Percentiles rank a stretch among this genome's conserved stretches.
These are phyloP conservation scores for Populus ilicifolia DNA, from an alignment of 345 rosid species.

Conservation along the genomic window DNA sequence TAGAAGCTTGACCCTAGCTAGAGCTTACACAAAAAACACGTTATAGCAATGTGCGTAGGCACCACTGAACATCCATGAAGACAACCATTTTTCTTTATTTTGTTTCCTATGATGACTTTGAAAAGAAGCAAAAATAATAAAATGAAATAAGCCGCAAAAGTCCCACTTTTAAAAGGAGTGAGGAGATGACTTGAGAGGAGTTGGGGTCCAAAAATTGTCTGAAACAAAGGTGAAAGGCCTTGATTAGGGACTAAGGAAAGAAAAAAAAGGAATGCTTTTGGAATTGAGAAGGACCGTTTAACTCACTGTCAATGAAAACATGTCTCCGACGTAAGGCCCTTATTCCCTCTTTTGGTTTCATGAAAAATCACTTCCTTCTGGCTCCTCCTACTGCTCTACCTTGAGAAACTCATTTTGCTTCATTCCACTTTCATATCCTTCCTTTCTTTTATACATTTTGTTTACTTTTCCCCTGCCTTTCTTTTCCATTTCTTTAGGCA, in stretches of 20 bases:
- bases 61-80: background rate
- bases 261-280: constrained; percentile 31
- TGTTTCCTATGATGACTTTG: constrained; percentile 15
- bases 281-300: constrained; percentile 25
- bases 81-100: background rate
- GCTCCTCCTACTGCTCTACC: background rate
- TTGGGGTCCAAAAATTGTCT: constrained; percentile 24
- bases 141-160: constrained; percentile 20
- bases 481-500: constrained; percentile 12
- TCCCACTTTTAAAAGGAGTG: constrained; percentile 22
- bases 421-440: background rate
- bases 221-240: constrained; percentile 21
- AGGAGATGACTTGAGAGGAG: constrained; percentile 2
- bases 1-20: background rate
- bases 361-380: background rate
- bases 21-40: background rate
- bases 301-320: constrained; percentile 21
- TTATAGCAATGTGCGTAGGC: background rate
- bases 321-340: constrained; percentile 21
- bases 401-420: constrained; percentile 13
- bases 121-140: constrained; percentile 12
- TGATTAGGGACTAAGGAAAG: constrained; percentile 23
- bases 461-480: background rate
- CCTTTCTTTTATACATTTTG: background rate
- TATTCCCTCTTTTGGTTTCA: background rate